Percentiles rank a stretch among this genome's conserved stretches.
phyloP scores from a whole-genome alignment of 2,329 filamentous ascomycete species.

The Scytalidium sp. region DNA sequence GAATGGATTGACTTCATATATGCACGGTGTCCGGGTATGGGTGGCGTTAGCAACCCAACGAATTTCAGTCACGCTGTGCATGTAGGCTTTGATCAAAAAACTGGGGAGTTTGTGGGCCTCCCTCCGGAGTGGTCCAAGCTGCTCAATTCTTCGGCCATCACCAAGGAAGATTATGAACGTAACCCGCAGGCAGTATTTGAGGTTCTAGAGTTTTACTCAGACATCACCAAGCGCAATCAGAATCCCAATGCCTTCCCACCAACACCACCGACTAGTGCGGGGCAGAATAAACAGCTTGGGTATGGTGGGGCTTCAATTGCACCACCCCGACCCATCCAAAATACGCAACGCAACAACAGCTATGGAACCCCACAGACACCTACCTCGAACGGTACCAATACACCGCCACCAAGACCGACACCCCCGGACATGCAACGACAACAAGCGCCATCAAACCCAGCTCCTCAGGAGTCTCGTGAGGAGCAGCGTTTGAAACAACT shows the following conservation, averaged over 20 bases:
- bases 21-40: constrained; percentile 93
- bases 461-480: constrained; percentile 43
- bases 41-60: constrained; percentile 95
- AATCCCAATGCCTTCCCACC: constrained; percentile 69
- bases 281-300: constrained; percentile 61
- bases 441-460: constrained; percentile 56
- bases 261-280: constrained; percentile 53
- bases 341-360: constrained; percentile 40
- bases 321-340: constrained; percentile 63
- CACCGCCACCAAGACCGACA: constrained; percentile 38
- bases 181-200: constrained; percentile 86
- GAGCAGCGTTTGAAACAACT: constrained; percentile 61
- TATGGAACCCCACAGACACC: constrained; percentile 27
- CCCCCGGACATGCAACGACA: constrained; percentile 52
- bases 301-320: constrained; percentile 60
- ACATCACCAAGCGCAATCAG: constrained; percentile 73
- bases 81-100: constrained; percentile 94
- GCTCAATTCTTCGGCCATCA: constrained; percentile 92
- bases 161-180: constrained; percentile 97
- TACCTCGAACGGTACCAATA: constrained; percentile 18
- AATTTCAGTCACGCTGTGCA: constrained; percentile 98
- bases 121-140: constrained; percentile 97
- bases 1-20: constrained; percentile 99
- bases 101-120: constrained; percentile 89
- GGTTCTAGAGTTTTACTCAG: constrained; percentile 81